These are phyloP conservation scores for Penicillium coprophilum DNA, from an alignment of 495 filamentous ascomycete genomes.

Conservation along the genomic window DNA sequence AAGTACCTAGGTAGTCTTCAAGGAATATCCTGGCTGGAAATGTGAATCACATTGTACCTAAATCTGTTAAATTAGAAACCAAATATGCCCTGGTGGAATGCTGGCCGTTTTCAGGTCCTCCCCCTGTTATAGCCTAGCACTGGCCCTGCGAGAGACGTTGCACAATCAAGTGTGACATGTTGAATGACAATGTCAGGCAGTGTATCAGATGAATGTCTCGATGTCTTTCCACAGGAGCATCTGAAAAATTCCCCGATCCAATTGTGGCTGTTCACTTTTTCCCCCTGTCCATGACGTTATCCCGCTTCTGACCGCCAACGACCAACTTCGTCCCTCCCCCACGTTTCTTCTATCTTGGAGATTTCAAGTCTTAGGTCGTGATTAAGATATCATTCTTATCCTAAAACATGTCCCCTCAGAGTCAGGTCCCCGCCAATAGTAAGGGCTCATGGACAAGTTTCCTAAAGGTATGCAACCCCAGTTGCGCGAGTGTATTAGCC, in stretches of 20 bases:
- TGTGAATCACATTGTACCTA: not conserved
- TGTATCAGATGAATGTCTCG: not conserved
- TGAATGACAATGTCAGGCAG: too few relatives aligned
- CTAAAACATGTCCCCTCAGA: slow-evolving; percentile 35
- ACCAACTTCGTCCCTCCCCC: slow-evolving; percentile 5
- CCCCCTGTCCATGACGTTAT: slow-evolving; percentile 27
- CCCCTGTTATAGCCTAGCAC: too few relatives aligned
- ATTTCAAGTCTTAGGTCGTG: slow-evolving; percentile 3
- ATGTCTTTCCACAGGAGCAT: not conserved
- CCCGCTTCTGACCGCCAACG: slow-evolving; percentile 26
- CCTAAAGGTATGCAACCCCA: slow-evolving; percentile 43
- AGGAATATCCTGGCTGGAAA: too few relatives aligned
- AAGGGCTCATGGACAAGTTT: slow-evolving; percentile 57
- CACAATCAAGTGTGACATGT: too few relatives aligned
- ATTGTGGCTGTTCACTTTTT: slow-evolving; percentile 17
- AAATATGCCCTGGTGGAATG: too few relatives aligned
- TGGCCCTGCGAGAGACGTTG: too few relatives aligned
- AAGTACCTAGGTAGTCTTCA: too few relatives aligned
- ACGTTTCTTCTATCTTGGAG: slow-evolving; percentile 8
- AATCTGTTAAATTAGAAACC: not conserved
- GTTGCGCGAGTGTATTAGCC: not conserved
- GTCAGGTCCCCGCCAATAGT: slow-evolving; percentile 39
- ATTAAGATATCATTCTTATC: not conserved
- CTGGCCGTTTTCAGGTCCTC: too few relatives aligned
- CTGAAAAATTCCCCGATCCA: not conserved